Conservation (phyloP, 305 asterid species). For the Plantago lanceolata region DNA sequence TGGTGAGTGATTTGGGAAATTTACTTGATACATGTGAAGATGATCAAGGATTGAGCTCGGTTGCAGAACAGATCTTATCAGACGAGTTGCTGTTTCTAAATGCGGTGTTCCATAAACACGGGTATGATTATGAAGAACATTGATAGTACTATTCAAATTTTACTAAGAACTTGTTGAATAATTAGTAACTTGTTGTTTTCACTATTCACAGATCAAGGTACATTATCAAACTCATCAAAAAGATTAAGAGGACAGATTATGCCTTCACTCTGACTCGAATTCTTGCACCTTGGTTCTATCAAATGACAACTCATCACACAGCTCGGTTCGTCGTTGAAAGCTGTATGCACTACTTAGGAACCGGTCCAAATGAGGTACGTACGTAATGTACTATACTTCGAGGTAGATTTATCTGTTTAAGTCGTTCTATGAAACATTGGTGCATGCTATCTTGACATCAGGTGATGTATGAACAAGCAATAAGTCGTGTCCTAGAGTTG, state of each 20-base stretch:
- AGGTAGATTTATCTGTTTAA: not conserved
- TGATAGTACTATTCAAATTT: not conserved
- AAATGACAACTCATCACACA: slow-evolving; percentile 29
- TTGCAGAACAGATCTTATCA: not conserved
- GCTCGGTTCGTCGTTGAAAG: slow-evolving; percentile 32
- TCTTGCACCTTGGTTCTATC: slow-evolving; percentile 26
- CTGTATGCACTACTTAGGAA: slow-evolving; percentile 31
- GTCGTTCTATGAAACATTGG: not conserved
- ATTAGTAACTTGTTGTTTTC: not conserved
- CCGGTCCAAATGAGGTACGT: slow-evolving; percentile 32
- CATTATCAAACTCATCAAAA: slow-evolving; percentile 29
- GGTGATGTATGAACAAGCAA: slow-evolving; percentile 24
- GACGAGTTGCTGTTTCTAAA: not conserved
- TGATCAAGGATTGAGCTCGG: not conserved
- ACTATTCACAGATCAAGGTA: slow-evolving; percentile 35
- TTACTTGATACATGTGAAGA: not conserved
- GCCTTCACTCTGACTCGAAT: slow-evolving; percentile 23
- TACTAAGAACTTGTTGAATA: not conserved
- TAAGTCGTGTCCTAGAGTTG: not conserved
- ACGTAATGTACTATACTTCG: not conserved
- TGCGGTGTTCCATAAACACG: slow-evolving; percentile 5
- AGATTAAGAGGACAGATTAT: slow-evolving; percentile 27
- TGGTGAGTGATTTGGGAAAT: not conserved
- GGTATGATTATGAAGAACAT: not conserved
- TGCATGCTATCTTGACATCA: slow-evolving; percentile 7